These are phyloP conservation scores for Dothistroma septosporum DNA, from an alignment of 2,329 filamentous ascomycete species.

Conservation along the genomic window DNA sequence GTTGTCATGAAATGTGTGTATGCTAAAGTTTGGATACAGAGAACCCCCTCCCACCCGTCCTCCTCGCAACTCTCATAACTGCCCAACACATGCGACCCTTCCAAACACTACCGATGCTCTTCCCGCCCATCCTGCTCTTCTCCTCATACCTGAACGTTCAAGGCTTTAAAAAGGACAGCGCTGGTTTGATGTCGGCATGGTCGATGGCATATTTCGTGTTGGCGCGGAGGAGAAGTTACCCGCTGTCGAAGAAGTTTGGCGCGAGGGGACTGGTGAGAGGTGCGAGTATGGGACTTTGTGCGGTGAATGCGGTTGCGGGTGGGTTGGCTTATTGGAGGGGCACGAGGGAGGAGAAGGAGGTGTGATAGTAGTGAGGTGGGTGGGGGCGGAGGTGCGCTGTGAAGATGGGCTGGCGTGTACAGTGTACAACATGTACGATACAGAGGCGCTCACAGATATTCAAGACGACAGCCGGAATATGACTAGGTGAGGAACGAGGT, in stretches of 20 bases:
- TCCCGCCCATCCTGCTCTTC: constrained; percentile 63
- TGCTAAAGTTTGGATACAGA: constrained; percentile 42
- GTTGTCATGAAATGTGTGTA: constrained; percentile 3
- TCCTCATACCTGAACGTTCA: constrained; percentile 62
- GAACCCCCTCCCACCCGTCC: constrained; percentile 59
- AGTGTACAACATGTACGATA: background rate
- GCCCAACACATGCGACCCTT: constrained; percentile 65
- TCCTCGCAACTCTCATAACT: constrained; percentile 62
- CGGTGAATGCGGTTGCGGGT: constrained; percentile 48
- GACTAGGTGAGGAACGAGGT: background rate
- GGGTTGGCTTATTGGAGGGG: constrained; percentile 46
- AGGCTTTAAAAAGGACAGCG: constrained; percentile 59
- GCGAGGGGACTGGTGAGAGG: constrained; percentile 51
- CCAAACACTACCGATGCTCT: constrained; percentile 62
- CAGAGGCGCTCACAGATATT: background rate
- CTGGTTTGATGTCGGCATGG: constrained; percentile 62
- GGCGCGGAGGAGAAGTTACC: constrained; percentile 54
- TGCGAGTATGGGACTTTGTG: constrained; percentile 49
- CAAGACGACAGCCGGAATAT: background rate
- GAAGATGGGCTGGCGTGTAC: background rate
- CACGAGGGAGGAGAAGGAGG: constrained; percentile 14
- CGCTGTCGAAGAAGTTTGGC: constrained; percentile 46
- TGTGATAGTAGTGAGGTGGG: background rate
- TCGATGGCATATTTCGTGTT: constrained; percentile 62
- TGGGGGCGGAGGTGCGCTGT: background rate